Evolutionary conservation across 371 early-diverging fungal species (phyloP), one percentile per base, ranked within the genome.

Genomic region (Lichtheimia hyalospora): DNA sequence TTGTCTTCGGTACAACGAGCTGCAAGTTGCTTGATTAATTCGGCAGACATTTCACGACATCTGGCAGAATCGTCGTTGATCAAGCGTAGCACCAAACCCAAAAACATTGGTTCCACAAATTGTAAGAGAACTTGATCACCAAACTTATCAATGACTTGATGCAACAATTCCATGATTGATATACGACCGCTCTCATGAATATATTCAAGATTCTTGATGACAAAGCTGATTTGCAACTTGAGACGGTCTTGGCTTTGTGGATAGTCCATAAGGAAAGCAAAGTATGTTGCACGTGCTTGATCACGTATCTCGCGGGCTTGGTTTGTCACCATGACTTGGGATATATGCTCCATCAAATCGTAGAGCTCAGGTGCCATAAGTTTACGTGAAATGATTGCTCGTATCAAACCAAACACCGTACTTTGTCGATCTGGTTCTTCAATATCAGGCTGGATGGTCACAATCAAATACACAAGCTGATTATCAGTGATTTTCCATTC

Each of bases 221-320:
- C 70, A 66, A 93, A 95, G 59, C 82, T 84, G 82, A 97, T 89
- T 63, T 91, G 90, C 58, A 84, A 89, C 63, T 83, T 75, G 40
- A 97, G 75, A 50, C 94, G 84, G 3, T 81, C 79, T 40, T 82
- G 81, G 42, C 95, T 95, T 66, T 93, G 92, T 25, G 97, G 99
- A 71, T 96, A 98, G 57, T 95, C 92, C 72, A 97, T 79, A 62
- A 97, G 71, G 82, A 97, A 99, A 68, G 89, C 89, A 52, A 96
- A 84, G 67, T 85, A 88, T 0, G 88, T 84, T 13, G 87, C 81
- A 3, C 96, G 89, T 52, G 94, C 94, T 53, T 89, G 83, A 54
- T 91, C 90, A 16, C 96, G 91, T 18, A 92, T 86, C 48, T 89
- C 86, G 13, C 68, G 72, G 21, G 84, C 76, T 70, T 96, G 96